Base-by-base conservation (phyloP, 2,329 filamentous ascomycete genomes). In the Didymella exigua region DNA sequence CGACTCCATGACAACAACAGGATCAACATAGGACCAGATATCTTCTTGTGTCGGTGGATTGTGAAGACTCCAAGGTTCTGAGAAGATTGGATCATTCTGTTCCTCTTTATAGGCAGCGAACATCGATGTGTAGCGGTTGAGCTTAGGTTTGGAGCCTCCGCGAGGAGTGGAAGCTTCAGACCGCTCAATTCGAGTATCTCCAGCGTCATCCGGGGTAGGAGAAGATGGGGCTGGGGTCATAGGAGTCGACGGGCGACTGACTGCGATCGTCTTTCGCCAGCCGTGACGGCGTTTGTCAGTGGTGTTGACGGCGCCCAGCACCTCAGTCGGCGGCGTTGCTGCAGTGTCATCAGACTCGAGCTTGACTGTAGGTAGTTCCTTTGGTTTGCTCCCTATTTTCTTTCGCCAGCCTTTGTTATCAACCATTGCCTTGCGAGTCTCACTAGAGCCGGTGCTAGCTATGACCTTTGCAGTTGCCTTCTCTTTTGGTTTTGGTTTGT, bases 121-220 rank as follows among this genome's bases (percentile, higher is more conserved):
- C 10, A 71, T 63, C 5, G 75, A 75, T 13, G 78, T 73, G 63
- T 78, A 78, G 4, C 72, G 72, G 16, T 69, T 66, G 16, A 77
- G 60, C 48, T 76, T 78, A 5, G 77, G 76, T 52, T 69, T 76
- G n/a, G 75, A 58, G 9, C 70, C 55, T 41, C 59, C 66, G 24
- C 59, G 76, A 13, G 74, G 68, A 11, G 69, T 66, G 6, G 69
- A 56, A 1, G 61, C 53, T 24, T 67, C 65, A 19, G 67, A 68
- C 11, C 67, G 67, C 42, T 77, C 76, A 31, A 61, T 67, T 6
- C 56, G 60, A 27, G 49, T 42, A 23, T 71, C 69, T 10, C 70
- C 63, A 3, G 29, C 41, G 13, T 73, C 62, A 6, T 74, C 70
- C 7, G 61, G 44, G 27, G 66, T 54, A 14, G 72, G 49, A 26